Conservation (phyloP, 1,284 basidiomycete genomes). For the Ustilago tritici region DNA sequence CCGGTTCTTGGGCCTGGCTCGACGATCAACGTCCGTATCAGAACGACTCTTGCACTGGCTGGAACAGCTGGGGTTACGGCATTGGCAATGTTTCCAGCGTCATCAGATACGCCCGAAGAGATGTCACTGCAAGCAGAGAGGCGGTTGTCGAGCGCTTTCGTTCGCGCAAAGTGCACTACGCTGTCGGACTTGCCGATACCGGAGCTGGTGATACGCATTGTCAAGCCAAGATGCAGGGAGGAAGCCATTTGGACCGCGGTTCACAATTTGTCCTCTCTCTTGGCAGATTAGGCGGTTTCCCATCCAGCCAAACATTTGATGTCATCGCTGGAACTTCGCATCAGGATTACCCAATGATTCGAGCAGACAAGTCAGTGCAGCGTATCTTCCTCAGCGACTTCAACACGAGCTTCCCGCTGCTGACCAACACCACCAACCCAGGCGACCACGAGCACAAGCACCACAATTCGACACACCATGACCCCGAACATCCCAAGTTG, state of each 20-base stretch:
- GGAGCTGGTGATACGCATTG: slow-evolving; percentile 65
- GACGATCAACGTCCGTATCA: slow-evolving; percentile 45
- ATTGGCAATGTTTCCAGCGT: slow-evolving; percentile 44
- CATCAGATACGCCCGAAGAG: slow-evolving; percentile 50
- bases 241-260: slow-evolving; percentile 62
- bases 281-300: slow-evolving; percentile 45
- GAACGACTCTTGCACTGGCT: slow-evolving; percentile 27
- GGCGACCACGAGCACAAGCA: slow-evolving; percentile 40
- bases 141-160: slow-evolving; percentile 53
- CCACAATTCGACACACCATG: slow-evolving; percentile 13
- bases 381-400: slow-evolving; percentile 56
- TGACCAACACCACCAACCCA: slow-evolving; percentile 46
- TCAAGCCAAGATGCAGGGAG: slow-evolving; percentile 60
- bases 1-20: slow-evolving; percentile 64
- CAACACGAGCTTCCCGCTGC: slow-evolving; percentile 43
- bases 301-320: slow-evolving; percentile 51
- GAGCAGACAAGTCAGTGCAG: slow-evolving; percentile 54
- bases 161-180: slow-evolving; percentile 55
- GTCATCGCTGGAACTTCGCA: slow-evolving; percentile 63
- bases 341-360: slow-evolving; percentile 67
- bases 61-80: slow-evolving; percentile 61
- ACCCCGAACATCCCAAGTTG: slow-evolving; percentile 19
- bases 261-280: slow-evolving; percentile 57
- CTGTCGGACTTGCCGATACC: slow-evolving; percentile 59
- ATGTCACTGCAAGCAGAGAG: slow-evolving; percentile 50